phyloP scores from a whole-genome alignment of 371 early-diverging fungal species.

The Rhizopus stolonifer region DNA sequence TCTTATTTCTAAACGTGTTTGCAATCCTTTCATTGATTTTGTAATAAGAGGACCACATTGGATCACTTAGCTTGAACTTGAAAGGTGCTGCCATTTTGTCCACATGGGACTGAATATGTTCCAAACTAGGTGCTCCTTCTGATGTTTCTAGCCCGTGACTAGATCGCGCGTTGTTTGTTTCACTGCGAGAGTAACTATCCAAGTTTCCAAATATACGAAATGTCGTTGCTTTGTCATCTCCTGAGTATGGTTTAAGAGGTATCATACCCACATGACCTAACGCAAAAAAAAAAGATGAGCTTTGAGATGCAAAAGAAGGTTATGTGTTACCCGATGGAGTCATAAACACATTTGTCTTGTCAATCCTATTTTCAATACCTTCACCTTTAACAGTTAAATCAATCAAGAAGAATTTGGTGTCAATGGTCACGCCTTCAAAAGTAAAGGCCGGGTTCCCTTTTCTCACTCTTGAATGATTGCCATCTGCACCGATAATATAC shows the following conservation, averaged over 20 bases:
- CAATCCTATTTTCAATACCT: conserved; percentile 2
- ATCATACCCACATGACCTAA: conserved; percentile 18
- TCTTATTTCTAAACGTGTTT: conserved; percentile 31
- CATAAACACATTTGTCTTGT: conserved; percentile 17
- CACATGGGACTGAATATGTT: conserved; percentile 14
- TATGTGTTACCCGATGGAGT: background rate
- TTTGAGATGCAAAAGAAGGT: no score
- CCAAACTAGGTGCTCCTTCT: conserved; percentile 1
- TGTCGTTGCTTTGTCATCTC: conserved; percentile 2
- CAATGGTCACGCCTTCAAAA: conserved; percentile 31
- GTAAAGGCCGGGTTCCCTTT: conserved; percentile 32
- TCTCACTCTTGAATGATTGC: conserved; percentile 40
- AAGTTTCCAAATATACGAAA: conserved; percentile 19
- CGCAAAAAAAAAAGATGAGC: background rate
- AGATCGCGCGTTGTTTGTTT: background rate
- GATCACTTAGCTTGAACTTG: conserved; percentile 7
- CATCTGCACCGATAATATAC: conserved; percentile 46
- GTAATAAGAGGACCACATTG: conserved; percentile 27
- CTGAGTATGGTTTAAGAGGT: background rate
- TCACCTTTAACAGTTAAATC: conserved; percentile 29
- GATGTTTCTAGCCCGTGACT: conserved; percentile 8
- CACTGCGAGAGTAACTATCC: background rate
- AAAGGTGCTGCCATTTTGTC: conserved; percentile 8
- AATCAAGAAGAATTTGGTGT: conserved; percentile 29
- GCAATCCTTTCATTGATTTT: conserved; percentile 46